Conservation (phyloP, 345 rosid genomes). For the Aethionema arabicum region DNA sequence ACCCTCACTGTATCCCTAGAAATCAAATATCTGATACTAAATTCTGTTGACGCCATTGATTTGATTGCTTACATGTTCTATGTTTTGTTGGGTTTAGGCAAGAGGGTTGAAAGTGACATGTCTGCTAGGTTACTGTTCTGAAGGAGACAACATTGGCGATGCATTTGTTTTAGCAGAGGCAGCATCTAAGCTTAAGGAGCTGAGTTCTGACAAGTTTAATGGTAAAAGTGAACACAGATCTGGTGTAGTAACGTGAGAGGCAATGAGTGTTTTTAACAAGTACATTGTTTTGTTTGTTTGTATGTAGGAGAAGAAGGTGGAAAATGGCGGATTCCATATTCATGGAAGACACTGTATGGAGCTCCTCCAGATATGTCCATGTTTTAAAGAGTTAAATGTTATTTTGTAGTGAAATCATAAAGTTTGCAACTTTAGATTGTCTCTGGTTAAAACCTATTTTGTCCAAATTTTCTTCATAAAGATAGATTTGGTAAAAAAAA, state of each 20-base stretch:
- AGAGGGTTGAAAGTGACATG: constrained; percentile 81
- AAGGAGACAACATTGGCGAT: constrained; percentile 89
- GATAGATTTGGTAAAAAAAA: too few relatives aligned
- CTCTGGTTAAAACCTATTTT: too few relatives aligned
- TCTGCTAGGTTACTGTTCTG: constrained; percentile 87
- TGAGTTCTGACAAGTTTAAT: constrained; percentile 41
- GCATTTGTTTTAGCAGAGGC: constrained; percentile 79
- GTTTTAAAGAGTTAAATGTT: constrained; percentile 43
- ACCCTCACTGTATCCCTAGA: too few relatives aligned
- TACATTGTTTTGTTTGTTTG: neutral
- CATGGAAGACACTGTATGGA: constrained; percentile 83
- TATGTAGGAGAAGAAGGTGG: constrained; percentile 57
- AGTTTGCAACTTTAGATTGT: too few relatives aligned
- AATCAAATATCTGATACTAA: too few relatives aligned
- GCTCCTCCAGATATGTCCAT: constrained; percentile 88
- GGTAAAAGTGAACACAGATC: constrained; percentile 50
- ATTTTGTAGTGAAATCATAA: too few relatives aligned
- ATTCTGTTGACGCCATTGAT: neutral
- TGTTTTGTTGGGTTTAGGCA: constrained; percentile 52
- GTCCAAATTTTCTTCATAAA: too few relatives aligned
- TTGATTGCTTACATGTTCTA: constrained; percentile 5
- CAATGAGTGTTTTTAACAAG: neutral
- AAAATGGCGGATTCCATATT: constrained; percentile 66
- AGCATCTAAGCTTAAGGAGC: constrained; percentile 49
- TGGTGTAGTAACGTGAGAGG: neutral